Evolutionary conservation across 2,329 filamentous ascomycete species (phyloP).

Genomic region (Mariannaea elegans): DNA sequence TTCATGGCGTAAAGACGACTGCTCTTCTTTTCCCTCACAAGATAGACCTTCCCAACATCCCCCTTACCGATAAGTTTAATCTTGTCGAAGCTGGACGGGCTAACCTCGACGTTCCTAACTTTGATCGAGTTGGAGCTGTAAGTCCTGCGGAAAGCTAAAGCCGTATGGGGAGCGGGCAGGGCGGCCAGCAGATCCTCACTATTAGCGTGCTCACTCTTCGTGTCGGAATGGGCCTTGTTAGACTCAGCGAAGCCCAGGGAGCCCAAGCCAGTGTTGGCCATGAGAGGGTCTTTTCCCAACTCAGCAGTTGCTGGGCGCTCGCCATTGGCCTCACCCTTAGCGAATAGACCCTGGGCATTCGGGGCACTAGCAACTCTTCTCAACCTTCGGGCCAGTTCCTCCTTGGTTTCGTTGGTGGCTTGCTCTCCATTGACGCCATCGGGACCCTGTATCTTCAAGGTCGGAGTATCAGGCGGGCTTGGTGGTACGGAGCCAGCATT

Average conservation of each 20-base stretch:
- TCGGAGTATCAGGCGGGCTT: constrained; percentile 90
- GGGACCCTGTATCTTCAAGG: constrained; percentile 75
- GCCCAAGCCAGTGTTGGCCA: constrained; percentile 58
- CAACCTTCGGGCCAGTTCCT: constrained; percentile 92
- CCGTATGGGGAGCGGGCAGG: constrained; percentile 72
- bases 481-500: constrained; percentile 93
- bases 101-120: constrained; percentile 94
- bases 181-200: constrained; percentile 64
- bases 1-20: constrained; percentile 97
- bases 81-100: constrained; percentile 96
- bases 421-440: constrained; percentile 71
- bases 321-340: constrained; percentile 60
- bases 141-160: constrained; percentile 86
- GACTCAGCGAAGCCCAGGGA: constrained; percentile 49
- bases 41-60: constrained; percentile 97
- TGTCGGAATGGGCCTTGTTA: constrained; percentile 37
- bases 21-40: constrained; percentile 98
- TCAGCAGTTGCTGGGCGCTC: constrained; percentile 86
- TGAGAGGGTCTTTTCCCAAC: constrained; percentile 81
- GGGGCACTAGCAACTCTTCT: constrained; percentile 95
- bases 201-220: constrained; percentile 50
- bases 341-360: constrained; percentile 93
- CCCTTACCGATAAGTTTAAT: constrained; percentile 99
- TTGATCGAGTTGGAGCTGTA: constrained; percentile 99
- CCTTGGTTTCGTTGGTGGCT: constrained; percentile 82